These are phyloP conservation scores for Botrytis deweyae DNA, from an alignment of 2,329 filamentous ascomycete genomes.

Conservation along the genomic window DNA sequence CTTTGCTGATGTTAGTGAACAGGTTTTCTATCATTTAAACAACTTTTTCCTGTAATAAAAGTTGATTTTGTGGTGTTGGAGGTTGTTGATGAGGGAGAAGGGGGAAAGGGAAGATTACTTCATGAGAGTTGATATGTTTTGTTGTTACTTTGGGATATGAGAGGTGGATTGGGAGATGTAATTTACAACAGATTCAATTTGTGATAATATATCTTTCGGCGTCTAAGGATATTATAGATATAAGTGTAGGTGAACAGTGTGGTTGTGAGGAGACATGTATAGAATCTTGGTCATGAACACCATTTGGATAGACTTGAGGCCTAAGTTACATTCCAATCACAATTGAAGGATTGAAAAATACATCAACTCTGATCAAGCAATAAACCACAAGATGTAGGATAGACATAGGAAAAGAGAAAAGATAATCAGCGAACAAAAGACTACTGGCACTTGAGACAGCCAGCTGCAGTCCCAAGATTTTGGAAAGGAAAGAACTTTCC, in stretches of 20 bases:
- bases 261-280: not conserved
- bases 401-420: no score
- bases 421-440: no score
- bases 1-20: not conserved
- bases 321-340: not conserved
- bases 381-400: no score
- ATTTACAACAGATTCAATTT: no score
- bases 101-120: not conserved
- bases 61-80: not conserved
- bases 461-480: no score
- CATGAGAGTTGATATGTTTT: not conserved
- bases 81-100: not conserved
- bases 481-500: no score
- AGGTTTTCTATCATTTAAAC: not conserved
- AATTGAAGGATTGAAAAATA: not conserved
- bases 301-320: not conserved
- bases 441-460: no score
- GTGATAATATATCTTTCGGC: no score
- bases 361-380: not conserved
- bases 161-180: not conserved
- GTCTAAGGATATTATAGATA: not conserved
- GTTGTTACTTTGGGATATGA: not conserved
- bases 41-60: not conserved
- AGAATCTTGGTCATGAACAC: accelerated
- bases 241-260: not conserved